phyloP scores from a whole-genome alignment of 192 early-diverging fungal genomes.

The Coemansia reversa region DNA sequence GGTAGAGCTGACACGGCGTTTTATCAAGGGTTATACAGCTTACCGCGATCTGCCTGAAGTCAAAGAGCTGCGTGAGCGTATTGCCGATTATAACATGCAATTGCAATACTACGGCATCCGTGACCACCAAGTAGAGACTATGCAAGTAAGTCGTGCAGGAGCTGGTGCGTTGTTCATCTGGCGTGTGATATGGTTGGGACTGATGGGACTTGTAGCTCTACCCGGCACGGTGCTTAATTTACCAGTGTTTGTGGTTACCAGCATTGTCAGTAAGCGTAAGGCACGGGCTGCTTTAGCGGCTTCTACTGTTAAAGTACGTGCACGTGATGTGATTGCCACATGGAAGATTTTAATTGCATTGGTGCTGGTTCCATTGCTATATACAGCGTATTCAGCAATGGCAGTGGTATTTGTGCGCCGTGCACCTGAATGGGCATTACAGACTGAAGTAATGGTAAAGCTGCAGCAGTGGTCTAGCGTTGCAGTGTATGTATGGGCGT shows the following conservation, averaged over 20 bases:
- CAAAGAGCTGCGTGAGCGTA: conserved; percentile 69
- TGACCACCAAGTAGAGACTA: conserved; percentile 94
- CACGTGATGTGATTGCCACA: conserved; percentile 91
- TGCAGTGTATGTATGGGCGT: conserved; percentile 38
- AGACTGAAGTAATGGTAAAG: no score
- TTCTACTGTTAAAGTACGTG: conserved; percentile 94
- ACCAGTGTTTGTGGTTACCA: conserved; percentile 51
- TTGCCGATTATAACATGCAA: conserved; percentile 84
- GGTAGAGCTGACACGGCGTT: conserved; percentile 86
- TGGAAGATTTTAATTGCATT: conserved; percentile 88
- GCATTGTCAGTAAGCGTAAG: conserved; percentile 52
- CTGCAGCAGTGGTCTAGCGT: conserved; percentile 19
- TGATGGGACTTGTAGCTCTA: conserved; percentile 75
- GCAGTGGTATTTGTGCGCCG: conserved; percentile 51
- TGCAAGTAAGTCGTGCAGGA: conserved; percentile 61
- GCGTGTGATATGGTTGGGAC: conserved; percentile 66
- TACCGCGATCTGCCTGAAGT: conserved; percentile 84
- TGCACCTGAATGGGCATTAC: conserved; percentile 30
- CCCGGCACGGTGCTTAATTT: conserved; percentile 73
- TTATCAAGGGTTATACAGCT: conserved; percentile 77
- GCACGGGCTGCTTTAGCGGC: conserved; percentile 73
- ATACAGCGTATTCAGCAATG: conserved; percentile 68
- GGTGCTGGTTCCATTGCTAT: conserved; percentile 73
- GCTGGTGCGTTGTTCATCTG: conserved; percentile 69
- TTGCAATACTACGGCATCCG: conserved; percentile 90